A percentile compares a stretch with the other conserved stretches of the same genome.
phyloP scores from a whole-genome alignment of 306 rosid genomes.

The Sphenostylis stenocarpa region DNA sequence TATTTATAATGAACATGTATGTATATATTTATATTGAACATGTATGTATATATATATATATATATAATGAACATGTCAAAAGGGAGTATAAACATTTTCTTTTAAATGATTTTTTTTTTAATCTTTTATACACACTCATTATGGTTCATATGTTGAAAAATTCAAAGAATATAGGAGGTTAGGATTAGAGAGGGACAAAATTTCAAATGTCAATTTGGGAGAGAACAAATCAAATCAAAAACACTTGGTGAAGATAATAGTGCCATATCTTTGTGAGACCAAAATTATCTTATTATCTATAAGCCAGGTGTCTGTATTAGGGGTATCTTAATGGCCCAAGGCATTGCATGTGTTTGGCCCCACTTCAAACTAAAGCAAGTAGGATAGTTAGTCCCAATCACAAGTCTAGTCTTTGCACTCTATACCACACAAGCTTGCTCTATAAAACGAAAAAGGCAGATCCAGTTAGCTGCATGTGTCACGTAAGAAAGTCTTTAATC shows the following conservation, averaged over 20 bases:
- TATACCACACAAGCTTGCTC: background rate
- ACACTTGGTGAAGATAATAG: constrained; percentile 19
- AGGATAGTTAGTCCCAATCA: constrained; percentile 53
- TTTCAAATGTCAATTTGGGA: constrained; percentile 21
- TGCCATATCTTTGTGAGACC: constrained; percentile 51
- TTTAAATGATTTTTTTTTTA: too few relatives aligned
- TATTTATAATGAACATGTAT: constrained; percentile 2
- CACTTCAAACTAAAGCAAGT: constrained; percentile 27
- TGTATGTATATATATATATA: too few relatives aligned
- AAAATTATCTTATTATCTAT: constrained; percentile 37
- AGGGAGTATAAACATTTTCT: too few relatives aligned
- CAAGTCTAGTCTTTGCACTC: constrained; percentile 44
- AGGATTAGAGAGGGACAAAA: constrained; percentile 3
- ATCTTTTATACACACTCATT: background rate
- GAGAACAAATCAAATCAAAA: constrained; percentile 30
- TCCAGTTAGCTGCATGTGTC: constrained; percentile 35
- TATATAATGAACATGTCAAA: too few relatives aligned
- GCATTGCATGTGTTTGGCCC: constrained; percentile 34
- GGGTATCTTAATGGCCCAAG: constrained; percentile 29
- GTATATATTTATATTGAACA: too few relatives aligned
- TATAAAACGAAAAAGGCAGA: constrained; percentile 26
- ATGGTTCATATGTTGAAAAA: background rate
- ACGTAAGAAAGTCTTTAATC: constrained; percentile 27
- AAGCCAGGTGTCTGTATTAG: constrained; percentile 42
- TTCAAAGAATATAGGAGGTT: background rate